These are phyloP conservation scores for Umbilicus rupestris DNA, from an alignment of 164 flowering plant species.

Conservation along the genomic window DNA sequence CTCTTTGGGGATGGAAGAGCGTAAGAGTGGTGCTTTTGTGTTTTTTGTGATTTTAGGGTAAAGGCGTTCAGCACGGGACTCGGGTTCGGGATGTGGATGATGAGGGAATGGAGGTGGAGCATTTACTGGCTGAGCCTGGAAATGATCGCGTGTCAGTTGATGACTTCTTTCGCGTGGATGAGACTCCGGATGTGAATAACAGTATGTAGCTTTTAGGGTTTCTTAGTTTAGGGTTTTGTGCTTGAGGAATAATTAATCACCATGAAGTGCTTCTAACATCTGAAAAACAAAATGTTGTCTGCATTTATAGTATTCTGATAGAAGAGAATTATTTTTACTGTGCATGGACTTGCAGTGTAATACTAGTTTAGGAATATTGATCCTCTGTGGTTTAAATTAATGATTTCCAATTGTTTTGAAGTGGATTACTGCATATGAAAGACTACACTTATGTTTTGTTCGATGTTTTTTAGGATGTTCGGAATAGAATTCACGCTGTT, in stretches of 20 bases:
- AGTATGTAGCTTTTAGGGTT: conserved; percentile 10
- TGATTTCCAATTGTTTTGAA: too few species aligned
- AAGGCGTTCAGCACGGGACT: neutral
- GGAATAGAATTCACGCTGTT: too few species aligned
- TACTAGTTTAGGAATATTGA: too few species aligned
- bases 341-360: too few species aligned
- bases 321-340: too few species aligned
- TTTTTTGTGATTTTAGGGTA: neutral
- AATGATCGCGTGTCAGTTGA: conserved; percentile 34
- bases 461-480: neutral
- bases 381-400: too few species aligned
- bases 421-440: too few species aligned
- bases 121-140: conserved; percentile 50
- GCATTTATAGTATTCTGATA: too few species aligned
- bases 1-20: neutral
- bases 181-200: conserved; percentile 15
- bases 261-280: too few species aligned
- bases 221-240: conserved; percentile 19
- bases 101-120: conserved; percentile 39
- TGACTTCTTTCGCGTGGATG: conserved; percentile 26
- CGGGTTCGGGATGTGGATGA: conserved; percentile 33
- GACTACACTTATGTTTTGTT: neutral
- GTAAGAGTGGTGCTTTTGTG: neutral
- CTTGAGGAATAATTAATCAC: neutral
- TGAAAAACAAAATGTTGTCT: too few species aligned